Conservation (phyloP, 345 rosid genomes). For the Crucihimalaya himalaica region DNA sequence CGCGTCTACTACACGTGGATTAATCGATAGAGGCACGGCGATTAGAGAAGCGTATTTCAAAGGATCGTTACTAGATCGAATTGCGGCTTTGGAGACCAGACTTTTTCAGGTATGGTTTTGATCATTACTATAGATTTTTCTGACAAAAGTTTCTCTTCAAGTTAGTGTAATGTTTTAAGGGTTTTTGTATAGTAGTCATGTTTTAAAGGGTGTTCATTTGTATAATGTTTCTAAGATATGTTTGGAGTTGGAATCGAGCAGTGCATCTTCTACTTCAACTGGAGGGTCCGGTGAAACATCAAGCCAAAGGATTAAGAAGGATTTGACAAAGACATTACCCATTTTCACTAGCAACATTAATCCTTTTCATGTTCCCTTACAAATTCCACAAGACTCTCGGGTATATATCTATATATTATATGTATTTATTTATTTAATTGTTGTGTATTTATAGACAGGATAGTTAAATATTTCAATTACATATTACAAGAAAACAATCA, state of each 20-base stretch:
- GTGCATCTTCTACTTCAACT: conserved; percentile 51
- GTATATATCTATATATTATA: background rate
- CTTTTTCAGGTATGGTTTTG: conserved; percentile 60
- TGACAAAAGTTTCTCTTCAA: background rate
- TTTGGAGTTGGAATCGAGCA: conserved; percentile 69
- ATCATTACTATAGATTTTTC: no score
- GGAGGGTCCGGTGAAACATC: conserved; percentile 54
- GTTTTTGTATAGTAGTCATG: background rate
- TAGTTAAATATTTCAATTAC: background rate
- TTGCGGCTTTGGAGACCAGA: conserved; percentile 63
- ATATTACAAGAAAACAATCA: background rate
- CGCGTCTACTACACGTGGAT: conserved; percentile 13
- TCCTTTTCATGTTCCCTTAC: conserved; percentile 37
- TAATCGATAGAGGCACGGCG: conserved; percentile 53
- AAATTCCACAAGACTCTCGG: conserved; percentile 23
- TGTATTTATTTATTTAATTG: background rate
- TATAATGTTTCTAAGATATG: conserved; percentile 47
- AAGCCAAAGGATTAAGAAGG: conserved; percentile 50
- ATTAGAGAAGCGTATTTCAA: conserved; percentile 62
- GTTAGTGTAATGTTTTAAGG: background rate
- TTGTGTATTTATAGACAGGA: background rate
- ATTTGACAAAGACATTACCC: conserved; percentile 45
- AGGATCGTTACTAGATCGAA: conserved; percentile 76
- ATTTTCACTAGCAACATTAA: conserved; percentile 40
- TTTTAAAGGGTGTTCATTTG: background rate